These are phyloP conservation scores for Cystobasidiopsis lactophilus DNA, from an alignment of 768 basidiomycete genomes.

Conservation along the genomic window DNA sequence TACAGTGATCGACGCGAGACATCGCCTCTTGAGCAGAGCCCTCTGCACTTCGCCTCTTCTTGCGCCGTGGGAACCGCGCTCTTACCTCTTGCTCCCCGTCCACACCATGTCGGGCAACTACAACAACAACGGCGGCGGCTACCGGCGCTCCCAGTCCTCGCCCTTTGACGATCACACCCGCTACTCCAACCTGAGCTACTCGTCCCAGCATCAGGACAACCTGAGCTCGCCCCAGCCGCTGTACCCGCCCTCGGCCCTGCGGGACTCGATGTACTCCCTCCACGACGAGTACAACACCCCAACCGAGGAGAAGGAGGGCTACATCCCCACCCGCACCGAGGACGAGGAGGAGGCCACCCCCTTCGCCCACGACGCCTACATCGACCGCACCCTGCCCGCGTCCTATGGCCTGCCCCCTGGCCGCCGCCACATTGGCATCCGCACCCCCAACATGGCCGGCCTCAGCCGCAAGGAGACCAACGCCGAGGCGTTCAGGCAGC, in stretches of 20 bases:
- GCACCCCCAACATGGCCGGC: background rate
- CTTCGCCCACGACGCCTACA: background rate
- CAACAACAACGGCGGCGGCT: too few relatives aligned
- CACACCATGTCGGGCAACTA: too few relatives aligned
- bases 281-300: background rate
- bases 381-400: background rate
- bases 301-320: background rate
- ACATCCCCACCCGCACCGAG: background rate
- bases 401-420: background rate
- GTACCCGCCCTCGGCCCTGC: background rate
- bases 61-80: too few relatives aligned
- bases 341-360: background rate
- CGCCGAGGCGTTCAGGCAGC: conserved; percentile 16
- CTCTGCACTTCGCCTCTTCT: too few relatives aligned
- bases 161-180: too few relatives aligned
- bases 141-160: too few relatives aligned
- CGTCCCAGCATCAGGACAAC: too few relatives aligned
- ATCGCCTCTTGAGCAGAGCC: too few relatives aligned
- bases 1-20: too few relatives aligned
- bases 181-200: too few relatives aligned
- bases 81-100: too few relatives aligned
- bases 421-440: background rate
- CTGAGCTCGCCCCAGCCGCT: background rate
- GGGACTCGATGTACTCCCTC: background rate
- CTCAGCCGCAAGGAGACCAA: conserved; percentile 6